Evolutionary conservation across 2,329 filamentous ascomycete genomes (phyloP).

Genomic region (Exophiala calicioides): DNA sequence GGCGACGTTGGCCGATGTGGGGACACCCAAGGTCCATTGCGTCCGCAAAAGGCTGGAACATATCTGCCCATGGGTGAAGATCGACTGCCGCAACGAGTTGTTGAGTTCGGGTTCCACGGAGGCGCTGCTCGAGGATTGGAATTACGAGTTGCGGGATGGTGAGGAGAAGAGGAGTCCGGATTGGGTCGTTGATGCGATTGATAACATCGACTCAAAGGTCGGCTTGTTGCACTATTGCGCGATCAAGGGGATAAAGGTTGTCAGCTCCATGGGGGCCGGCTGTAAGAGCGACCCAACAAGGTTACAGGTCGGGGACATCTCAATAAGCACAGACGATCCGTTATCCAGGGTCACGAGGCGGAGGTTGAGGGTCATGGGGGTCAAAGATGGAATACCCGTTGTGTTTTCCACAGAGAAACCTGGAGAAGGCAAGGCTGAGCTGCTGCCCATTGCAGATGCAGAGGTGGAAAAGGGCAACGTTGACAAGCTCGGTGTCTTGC

Average conservation of each 20-base stretch:
- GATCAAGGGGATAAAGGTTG: slow-evolving; percentile 73
- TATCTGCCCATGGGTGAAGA: slow-evolving; percentile 86
- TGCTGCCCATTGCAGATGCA: slow-evolving; percentile 82
- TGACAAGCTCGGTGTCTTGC: slow-evolving; percentile 81
- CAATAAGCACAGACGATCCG: slow-evolving; percentile 80
- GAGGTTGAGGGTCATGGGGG: slow-evolving; percentile 71
- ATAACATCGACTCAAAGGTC: slow-evolving; percentile 98
- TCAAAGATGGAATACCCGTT: slow-evolving; percentile 82
- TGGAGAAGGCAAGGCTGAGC: slow-evolving; percentile 84
- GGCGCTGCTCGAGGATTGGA: slow-evolving; percentile 67
- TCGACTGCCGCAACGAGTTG: slow-evolving; percentile 82
- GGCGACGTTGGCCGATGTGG: slow-evolving; percentile 90
- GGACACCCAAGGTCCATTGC: slow-evolving; percentile 86
- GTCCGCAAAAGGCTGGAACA: slow-evolving; percentile 78
- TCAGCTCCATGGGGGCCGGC: slow-evolving; percentile 93
- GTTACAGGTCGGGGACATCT: slow-evolving; percentile 89
- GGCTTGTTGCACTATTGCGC: slow-evolving; percentile 85
- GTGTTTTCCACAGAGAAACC: slow-evolving; percentile 92
- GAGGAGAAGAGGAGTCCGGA: slow-evolving; percentile 60
- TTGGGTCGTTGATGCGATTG: slow-evolving; percentile 95
- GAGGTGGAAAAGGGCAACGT: slow-evolving; percentile 85
- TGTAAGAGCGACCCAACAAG: slow-evolving; percentile 86
- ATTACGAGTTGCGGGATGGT: slow-evolving; percentile 52
- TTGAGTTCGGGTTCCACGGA: slow-evolving; percentile 70
- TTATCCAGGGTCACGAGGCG: slow-evolving; percentile 82